Evolutionary conservation across 768 basidiomycete species (phyloP).

Genomic region (Mycena chlorophos): DNA sequence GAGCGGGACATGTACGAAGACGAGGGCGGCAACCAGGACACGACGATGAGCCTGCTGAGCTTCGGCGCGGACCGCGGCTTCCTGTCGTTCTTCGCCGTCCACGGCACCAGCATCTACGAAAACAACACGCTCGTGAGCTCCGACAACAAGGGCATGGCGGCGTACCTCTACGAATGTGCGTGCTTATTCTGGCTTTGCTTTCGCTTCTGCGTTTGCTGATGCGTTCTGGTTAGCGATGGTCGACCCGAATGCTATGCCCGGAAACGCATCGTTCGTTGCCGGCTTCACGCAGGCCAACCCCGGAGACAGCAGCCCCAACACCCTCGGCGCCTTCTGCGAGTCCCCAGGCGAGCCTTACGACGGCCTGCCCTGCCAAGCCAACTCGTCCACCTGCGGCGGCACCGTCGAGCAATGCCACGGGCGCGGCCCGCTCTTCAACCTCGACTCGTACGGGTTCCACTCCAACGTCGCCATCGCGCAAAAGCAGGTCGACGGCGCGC

Average conservation of each 20-base stretch:
- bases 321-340: slow-evolving; percentile 76
- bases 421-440: slow-evolving; percentile 73
- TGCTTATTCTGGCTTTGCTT: background rate
- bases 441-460: slow-evolving; percentile 62
- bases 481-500: slow-evolving; percentile 68
- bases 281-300: slow-evolving; percentile 83
- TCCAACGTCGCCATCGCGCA: slow-evolving; percentile 74
- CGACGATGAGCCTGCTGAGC: slow-evolving; percentile 65
- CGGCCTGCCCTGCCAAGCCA: slow-evolving; percentile 66
- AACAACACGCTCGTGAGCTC: slow-evolving; percentile 81
- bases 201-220: slow-evolving; percentile 1
- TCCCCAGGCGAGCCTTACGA: slow-evolving; percentile 69
- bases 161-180: slow-evolving; percentile 73
- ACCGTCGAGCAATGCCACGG: slow-evolving; percentile 69
- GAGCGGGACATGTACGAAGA: slow-evolving; percentile 63
- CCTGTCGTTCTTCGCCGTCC: slow-evolving; percentile 75
- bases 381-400: slow-evolving; percentile 75
- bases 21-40: slow-evolving; percentile 63
- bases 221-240: slow-evolving; percentile 48
- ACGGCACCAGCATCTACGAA: slow-evolving; percentile 81
- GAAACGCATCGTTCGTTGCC: slow-evolving; percentile 69
- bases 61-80: slow-evolving; percentile 69
- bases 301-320: slow-evolving; percentile 79
- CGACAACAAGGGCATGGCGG: slow-evolving; percentile 88
- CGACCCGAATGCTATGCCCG: slow-evolving; percentile 67